These are phyloP conservation scores for Colletotrichum sp. DNA, from an alignment of 2,329 filamentous ascomycete genomes.

Conservation along the genomic window DNA sequence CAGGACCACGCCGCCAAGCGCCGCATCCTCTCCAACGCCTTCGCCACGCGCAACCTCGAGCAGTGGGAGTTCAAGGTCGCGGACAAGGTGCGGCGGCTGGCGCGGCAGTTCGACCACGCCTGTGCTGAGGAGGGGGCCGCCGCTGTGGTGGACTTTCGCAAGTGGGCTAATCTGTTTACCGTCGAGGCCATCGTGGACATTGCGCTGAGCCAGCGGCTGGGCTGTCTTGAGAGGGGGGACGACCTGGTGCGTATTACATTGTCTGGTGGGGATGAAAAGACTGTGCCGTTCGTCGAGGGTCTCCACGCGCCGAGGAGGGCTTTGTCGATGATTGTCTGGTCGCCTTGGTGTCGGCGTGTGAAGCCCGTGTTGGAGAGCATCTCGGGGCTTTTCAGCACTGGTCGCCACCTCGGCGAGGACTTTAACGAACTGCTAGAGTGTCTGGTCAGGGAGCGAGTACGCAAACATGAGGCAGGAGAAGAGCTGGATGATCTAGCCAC, in stretches of 20 bases:
- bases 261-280: background rate
- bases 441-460: background rate
- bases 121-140: rapidly evolving
- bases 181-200: conserved; percentile 64
- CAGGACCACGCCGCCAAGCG: conserved; percentile 56
- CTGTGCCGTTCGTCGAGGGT: background rate
- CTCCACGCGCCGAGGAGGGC: background rate
- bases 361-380: background rate
- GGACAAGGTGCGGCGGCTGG: conserved; percentile 50
- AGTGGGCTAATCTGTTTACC: conserved; percentile 60
- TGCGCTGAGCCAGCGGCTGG: conserved; percentile 53
- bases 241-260: conserved; percentile 48
- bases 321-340: conserved; percentile 27
- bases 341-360: conserved; percentile 37
- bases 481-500: conserved; percentile 46
- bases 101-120: conserved; percentile 35
- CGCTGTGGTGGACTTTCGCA: conserved; percentile 36
- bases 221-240: conserved; percentile 54
- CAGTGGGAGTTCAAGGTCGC: conserved; percentile 60
- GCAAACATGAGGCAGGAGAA: conserved; percentile 42
- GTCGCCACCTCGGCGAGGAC: background rate
- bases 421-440: background rate
- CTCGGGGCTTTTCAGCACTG: background rate
- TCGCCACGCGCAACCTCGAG: conserved; percentile 58
- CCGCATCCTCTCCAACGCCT: conserved; percentile 53